These are phyloP conservation scores for Nitzschia putrida DNA, from an alignment of 108 stramenopile genomes.

Conservation along the genomic window DNA sequence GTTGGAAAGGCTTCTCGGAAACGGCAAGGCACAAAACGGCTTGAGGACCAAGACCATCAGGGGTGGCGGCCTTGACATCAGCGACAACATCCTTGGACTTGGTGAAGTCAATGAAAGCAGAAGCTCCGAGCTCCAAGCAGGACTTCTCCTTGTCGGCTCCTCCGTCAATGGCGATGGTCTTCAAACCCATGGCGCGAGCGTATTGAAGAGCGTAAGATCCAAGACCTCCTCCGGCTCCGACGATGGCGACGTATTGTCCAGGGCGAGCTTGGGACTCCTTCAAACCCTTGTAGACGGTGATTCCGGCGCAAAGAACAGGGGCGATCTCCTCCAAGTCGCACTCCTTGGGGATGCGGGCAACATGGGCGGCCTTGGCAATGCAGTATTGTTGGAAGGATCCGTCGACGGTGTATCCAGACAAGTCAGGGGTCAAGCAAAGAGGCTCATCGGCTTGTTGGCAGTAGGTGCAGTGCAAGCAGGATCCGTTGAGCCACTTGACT, in stretches of 20 bases:
- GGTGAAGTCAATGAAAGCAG: not conserved
- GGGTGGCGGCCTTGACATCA: not conserved
- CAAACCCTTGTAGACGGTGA: conserved; percentile 5
- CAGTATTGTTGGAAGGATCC: conserved; percentile 6
- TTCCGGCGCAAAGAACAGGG: conserved; percentile 1
- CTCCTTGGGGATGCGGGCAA: conserved; percentile 1
- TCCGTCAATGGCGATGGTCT: conserved; percentile 3
- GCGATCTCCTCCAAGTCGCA: conserved; percentile 2
- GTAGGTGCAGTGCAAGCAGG: not conserved
- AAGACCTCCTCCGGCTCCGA: not conserved
- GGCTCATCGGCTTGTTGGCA: conserved; percentile 6
- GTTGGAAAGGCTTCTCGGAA: not conserved
- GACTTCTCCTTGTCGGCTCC: not conserved
- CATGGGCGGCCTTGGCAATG: conserved; percentile 6
- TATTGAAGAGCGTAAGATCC: conserved; percentile 5
- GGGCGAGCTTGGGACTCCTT: conserved; percentile 3
- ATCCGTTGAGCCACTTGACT: conserved; percentile 5
- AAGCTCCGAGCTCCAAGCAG: not conserved
- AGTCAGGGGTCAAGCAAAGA: conserved; percentile 3
- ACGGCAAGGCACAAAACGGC: not conserved
- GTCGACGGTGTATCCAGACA: conserved; percentile 3
- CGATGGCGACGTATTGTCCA: not conserved
- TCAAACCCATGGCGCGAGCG: not conserved
- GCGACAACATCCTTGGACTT: conserved; percentile 1
- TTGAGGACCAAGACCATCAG: not conserved